Conservation (phyloP, 768 basidiomycete genomes). For the Kondoa malvinella region DNA sequence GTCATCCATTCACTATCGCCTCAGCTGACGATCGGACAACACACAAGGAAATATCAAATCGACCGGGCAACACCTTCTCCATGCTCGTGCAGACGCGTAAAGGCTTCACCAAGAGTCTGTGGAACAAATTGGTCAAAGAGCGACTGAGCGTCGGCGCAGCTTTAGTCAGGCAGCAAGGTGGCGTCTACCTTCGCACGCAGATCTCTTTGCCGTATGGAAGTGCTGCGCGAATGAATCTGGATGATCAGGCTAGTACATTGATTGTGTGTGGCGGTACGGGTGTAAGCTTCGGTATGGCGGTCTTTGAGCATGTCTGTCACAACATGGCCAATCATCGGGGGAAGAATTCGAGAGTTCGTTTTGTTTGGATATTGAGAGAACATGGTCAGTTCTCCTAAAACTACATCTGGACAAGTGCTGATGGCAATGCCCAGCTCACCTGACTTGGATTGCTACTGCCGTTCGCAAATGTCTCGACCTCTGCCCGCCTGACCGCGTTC, state of each 20-base stretch:
- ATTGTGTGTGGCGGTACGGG: conserved; percentile 59
- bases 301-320: conserved; percentile 48
- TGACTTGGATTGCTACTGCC: conserved; percentile 57
- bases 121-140: conserved; percentile 39
- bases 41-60: conserved; percentile 7
- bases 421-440: conserved; percentile 40
- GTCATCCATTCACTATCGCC: conserved; percentile 59
- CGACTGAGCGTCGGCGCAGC: conserved; percentile 26
- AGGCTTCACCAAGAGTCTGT: conserved; percentile 53
- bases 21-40: conserved; percentile 36
- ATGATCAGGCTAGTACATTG: conserved; percentile 42
- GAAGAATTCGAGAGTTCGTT: conserved; percentile 40
- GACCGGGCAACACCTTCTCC: conserved; percentile 36
- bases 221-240: conserved; percentile 45
- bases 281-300: conserved; percentile 51
- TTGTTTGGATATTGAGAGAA: conserved; percentile 62
- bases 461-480: conserved; percentile 48
- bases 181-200: conserved; percentile 41
- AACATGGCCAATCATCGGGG: conserved; percentile 35
- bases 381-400: conserved; percentile 42
- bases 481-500: conserved; percentile 38
- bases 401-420: neutral
- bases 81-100: conserved; percentile 52
- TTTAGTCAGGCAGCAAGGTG: conserved; percentile 32
- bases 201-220: conserved; percentile 59